These are phyloP conservation scores for Chrysosporium queenslandicum DNA, from an alignment of 2,329 filamentous ascomycete species.

Conservation along the genomic window DNA sequence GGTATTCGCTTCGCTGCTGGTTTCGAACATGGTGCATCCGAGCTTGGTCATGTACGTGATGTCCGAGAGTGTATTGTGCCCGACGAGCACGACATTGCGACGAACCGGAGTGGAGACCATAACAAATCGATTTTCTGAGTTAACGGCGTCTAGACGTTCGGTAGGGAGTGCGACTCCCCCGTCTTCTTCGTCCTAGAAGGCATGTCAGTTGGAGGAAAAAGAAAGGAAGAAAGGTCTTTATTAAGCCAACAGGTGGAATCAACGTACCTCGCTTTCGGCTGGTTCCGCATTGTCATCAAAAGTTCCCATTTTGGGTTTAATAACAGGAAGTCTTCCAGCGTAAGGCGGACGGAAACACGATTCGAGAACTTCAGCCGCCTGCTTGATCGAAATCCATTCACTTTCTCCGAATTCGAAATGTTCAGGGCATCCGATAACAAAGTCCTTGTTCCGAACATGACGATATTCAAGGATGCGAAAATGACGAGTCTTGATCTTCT, in stretches of 20 bases:
- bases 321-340: slow-evolving; percentile 26
- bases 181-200: slow-evolving; percentile 7
- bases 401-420: slow-evolving; percentile 61
- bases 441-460: slow-evolving; percentile 56
- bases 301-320: background rate
- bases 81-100: slow-evolving; percentile 64
- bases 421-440: slow-evolving; percentile 62
- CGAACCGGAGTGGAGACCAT: slow-evolving; percentile 13
- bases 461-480: slow-evolving; percentile 63
- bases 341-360: slow-evolving; percentile 50
- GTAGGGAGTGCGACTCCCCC: slow-evolving; percentile 5
- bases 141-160: background rate
- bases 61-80: slow-evolving; percentile 62
- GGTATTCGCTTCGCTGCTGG: background rate
- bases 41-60: slow-evolving; percentile 55
- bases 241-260: too few relatives aligned
- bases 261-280: slow-evolving; percentile 5
- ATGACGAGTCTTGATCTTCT: slow-evolving; percentile 59
- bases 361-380: slow-evolving; percentile 41
- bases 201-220: background rate
- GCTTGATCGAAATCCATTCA: slow-evolving; percentile 43
- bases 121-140: slow-evolving; percentile 6
- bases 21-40: slow-evolving; percentile 38
- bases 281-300: background rate
- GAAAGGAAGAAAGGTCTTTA: too few relatives aligned